Evolutionary conservation across 352 stramenopile species (phyloP), one percentile per base, ranked within the genome.

Genomic region (Phytopythium oedochilum): DNA sequence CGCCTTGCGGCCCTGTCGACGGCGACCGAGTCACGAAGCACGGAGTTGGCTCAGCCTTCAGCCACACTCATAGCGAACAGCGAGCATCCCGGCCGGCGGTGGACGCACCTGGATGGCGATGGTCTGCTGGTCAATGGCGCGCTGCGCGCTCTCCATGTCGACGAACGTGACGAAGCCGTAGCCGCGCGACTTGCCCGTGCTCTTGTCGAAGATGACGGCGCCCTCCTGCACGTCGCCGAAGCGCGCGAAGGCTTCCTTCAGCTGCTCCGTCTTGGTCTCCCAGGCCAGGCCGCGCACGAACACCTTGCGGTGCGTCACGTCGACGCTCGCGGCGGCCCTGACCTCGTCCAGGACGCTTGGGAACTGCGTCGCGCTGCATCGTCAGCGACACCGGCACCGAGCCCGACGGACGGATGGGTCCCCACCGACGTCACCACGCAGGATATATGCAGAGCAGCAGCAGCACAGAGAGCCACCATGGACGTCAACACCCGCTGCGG

Each of bases 141-240:
- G 68, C 42, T 84, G 57, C 10, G 82, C 75, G 15, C 65, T 64
- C 34, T 88, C 78, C 67, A 87, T 83, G 32, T 89, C 73, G 18
- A 64, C 53, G 56, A 89, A 92, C 11, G 72, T 89, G 50, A 92
- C 66, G 51, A 86, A 88, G 25, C 79, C 79, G 39, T 71, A 86
- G 49, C 82, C 73, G 44, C 68, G 69, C 31, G 78, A 88, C 52
- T 87, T 92, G 57, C 70, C 69, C 9, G 64, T 78, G 42, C 46
- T 47, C 59, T 87, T 86, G 60, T 92, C 77, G 36, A 68, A 75
- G 60, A 87, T 86, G 53, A 90, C 71, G 12, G 60, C 65, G 34
- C 49, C 78, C 59, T 88, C 65, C 54, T 88, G 70, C 12, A 92
- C 63, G 12, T 79, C 53, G 15, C 82, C 82, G 53, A 89, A 92